These are phyloP conservation scores for Ammopiptanthus mongolicus DNA, from an alignment of 306 rosid genomes.

Conservation along the genomic window DNA sequence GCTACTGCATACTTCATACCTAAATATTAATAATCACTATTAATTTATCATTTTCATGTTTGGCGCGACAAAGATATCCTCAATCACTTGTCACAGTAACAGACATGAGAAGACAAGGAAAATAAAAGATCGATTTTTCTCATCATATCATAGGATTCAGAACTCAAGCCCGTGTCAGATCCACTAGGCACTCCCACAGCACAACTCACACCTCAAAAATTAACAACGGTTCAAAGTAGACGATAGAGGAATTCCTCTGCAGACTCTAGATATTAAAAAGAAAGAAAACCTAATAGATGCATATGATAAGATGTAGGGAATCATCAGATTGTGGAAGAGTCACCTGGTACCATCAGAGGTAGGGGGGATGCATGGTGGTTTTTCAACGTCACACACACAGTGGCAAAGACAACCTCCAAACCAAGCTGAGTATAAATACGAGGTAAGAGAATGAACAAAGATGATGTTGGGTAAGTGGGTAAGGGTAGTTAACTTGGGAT, in stretches of 20 bases:
- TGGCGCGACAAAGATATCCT: background rate
- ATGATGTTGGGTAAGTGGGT: background rate
- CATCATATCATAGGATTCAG: background rate
- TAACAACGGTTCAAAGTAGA: background rate
- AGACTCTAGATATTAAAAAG: background rate
- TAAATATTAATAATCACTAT: background rate
- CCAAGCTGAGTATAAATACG: constrained; percentile 1
- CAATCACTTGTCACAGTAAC: background rate
- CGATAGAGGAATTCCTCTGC: background rate
- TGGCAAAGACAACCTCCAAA: constrained; percentile 21
- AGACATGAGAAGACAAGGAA: background rate
- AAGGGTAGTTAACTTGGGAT: background rate
- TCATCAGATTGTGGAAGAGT: background rate
- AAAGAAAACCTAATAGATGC: constrained; percentile 13
- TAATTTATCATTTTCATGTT: background rate
- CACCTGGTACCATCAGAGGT: constrained; percentile 19
- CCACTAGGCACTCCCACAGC: background rate
- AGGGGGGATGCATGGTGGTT: too few species aligned
- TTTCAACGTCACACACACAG: too few species aligned
- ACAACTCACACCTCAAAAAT: background rate
- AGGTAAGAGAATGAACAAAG: background rate
- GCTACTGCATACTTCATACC: background rate
- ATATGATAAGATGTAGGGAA: too few species aligned
- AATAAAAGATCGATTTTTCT: background rate
- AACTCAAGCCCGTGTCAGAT: constrained; percentile 16